Conservation (phyloP, 257 asterid genomes). For the Leonotis leonurus region DNA sequence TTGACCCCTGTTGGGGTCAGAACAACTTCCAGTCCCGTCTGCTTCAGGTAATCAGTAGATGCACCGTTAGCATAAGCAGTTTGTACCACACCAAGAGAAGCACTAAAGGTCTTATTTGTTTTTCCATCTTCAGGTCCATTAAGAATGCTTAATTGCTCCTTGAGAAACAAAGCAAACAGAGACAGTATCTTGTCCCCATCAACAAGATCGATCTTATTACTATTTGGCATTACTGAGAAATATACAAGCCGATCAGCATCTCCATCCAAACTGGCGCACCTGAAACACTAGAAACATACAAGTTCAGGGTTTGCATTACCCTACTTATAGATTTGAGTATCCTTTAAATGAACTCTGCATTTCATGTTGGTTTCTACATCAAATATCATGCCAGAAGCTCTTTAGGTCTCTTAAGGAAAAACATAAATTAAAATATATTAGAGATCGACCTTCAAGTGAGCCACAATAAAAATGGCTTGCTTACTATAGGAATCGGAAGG, state of each 20-base stretch:
- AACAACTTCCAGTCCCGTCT: constrained; percentile 66
- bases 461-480: neutral
- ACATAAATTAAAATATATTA: neutral
- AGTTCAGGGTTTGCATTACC: constrained; percentile 23
- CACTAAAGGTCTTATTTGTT: constrained; percentile 31
- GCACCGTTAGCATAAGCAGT: constrained; percentile 99
- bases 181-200: constrained; percentile 98
- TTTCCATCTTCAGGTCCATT: constrained; percentile 32
- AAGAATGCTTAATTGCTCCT: constrained; percentile 62
- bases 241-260: constrained; percentile 97
- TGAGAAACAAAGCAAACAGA: constrained; percentile 71
- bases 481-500: neutral
- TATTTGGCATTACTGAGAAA: constrained; percentile 50
- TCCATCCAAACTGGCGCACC: constrained; percentile 98
- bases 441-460: neutral
- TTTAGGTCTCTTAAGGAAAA: neutral
- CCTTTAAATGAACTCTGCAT: neutral
- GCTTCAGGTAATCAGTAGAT: constrained; percentile 75
- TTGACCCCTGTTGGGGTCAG: constrained; percentile 93
- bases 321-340: neutral
- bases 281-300: constrained; percentile 50
- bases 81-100: constrained; percentile 70
- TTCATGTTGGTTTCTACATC: constrained; percentile 6
- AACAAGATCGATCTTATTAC: constrained; percentile 65
- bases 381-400: neutral